These are phyloP conservation scores for Ophiostoma angusticollis DNA, from an alignment of 2,329 filamentous ascomycete genomes.

Conservation along the genomic window DNA sequence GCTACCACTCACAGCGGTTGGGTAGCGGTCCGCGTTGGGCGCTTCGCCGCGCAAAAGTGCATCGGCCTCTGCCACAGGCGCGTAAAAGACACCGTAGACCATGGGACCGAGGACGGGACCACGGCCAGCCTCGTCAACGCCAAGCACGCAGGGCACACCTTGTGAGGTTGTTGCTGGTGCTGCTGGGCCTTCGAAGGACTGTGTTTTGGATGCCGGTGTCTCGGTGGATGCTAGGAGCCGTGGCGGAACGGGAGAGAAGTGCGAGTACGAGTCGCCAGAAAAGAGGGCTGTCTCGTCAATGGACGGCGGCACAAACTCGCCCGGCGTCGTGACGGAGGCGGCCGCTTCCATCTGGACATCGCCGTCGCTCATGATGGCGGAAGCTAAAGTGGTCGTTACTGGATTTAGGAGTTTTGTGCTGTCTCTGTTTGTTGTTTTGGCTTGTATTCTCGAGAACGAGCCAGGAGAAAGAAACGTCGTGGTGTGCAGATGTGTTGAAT, in stretches of 20 bases:
- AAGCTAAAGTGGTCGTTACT: no score
- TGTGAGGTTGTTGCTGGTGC: slow-evolving; percentile 17
- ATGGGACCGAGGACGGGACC: slow-evolving; percentile 82
- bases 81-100: slow-evolving; percentile 61
- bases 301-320: slow-evolving; percentile 54
- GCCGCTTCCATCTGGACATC: slow-evolving; percentile 10
- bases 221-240: slow-evolving; percentile 35
- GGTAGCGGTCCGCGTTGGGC: slow-evolving; percentile 5
- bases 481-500: no score
- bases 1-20: no score
- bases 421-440: no score
- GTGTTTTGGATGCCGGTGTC: slow-evolving; percentile 10
- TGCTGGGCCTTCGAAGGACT: background rate
- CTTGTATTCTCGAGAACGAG: no score
- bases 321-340: slow-evolving; percentile 20
- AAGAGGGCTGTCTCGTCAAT: slow-evolving; percentile 45
- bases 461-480: background rate
- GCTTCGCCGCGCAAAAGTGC: slow-evolving; percentile 50
- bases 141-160: slow-evolving; percentile 59
- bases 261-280: slow-evolving; percentile 53
- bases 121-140: slow-evolving; percentile 86
- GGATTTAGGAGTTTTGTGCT: no score
- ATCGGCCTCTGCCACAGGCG: slow-evolving; percentile 59
- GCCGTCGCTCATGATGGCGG: background rate
- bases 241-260: slow-evolving; percentile 57